Conservation (phyloP, 2,329 filamentous ascomycete species). For the Aciculosporium take region DNA sequence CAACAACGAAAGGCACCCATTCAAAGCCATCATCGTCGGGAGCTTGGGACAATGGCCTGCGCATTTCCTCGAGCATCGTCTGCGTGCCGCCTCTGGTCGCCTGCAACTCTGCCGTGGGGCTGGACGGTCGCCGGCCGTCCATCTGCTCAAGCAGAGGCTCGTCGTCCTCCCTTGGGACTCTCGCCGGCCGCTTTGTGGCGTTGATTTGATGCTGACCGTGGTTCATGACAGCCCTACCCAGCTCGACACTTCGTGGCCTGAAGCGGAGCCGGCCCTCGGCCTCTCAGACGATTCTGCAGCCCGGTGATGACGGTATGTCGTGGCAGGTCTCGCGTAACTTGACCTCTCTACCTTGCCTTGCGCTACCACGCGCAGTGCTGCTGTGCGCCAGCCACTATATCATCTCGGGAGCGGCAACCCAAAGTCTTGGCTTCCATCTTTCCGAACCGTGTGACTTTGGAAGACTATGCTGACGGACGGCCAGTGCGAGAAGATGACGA, state of each 20-base stretch:
- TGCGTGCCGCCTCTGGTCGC: background rate
- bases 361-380: conserved; percentile 5
- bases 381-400: conserved; percentile 7
- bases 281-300: conserved; percentile 33
- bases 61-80: background rate
- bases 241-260: conserved; percentile 48
- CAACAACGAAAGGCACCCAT: background rate
- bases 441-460: conserved; percentile 3
- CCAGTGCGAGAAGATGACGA: conserved; percentile 1
- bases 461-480: background rate
- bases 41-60: background rate
- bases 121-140: background rate
- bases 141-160: background rate
- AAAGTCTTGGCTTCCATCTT: background rate
- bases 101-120: background rate
- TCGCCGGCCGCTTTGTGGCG: background rate
- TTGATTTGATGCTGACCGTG: conserved; percentile 14
- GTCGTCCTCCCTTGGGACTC: background rate
- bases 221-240: conserved; percentile 29
- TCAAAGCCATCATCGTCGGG: background rate
- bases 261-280: conserved; percentile 73
- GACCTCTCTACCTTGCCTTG: conserved; percentile 3
- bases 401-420: background rate
- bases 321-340: conserved; percentile 17
- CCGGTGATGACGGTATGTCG: conserved; percentile 63